These are phyloP conservation scores for Lepidopterella palustris DNA, from an alignment of 495 filamentous ascomycete genomes.

Conservation along the genomic window DNA sequence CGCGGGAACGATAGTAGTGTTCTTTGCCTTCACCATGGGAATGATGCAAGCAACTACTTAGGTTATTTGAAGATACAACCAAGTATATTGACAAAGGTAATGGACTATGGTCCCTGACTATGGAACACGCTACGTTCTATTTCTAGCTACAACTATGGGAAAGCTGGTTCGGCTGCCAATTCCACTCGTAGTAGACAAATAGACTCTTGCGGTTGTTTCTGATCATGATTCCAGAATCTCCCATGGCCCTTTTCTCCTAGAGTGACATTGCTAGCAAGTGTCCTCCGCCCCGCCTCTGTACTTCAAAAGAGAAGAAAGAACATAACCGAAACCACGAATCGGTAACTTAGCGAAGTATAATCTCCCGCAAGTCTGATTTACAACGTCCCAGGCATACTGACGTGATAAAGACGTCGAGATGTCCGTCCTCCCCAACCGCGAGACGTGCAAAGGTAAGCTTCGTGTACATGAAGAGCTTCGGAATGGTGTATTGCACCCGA, in stretches of 20 bases:
- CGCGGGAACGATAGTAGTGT: too few relatives aligned
- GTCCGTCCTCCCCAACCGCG: not conserved
- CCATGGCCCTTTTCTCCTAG: constrained; percentile 18
- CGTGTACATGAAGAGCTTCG: constrained; percentile 9
- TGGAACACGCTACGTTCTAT: too few relatives aligned
- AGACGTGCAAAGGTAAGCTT: constrained; percentile 7
- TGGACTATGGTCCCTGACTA: too few relatives aligned
- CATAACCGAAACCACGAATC: not conserved
- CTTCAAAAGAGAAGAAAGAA: constrained; percentile 4
- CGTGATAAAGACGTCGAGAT: constrained; percentile 22
- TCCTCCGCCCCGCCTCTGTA: constrained; percentile 23
- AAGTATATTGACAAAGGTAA: too few relatives aligned
- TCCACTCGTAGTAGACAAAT: too few relatives aligned
- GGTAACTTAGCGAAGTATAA: not conserved
- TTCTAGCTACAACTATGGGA: too few relatives aligned
- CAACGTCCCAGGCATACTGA: constrained; percentile 20
- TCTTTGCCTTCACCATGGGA: too few relatives aligned
- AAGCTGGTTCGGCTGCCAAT: too few relatives aligned
- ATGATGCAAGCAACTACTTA: too few relatives aligned
- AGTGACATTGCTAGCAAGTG: constrained; percentile 16
- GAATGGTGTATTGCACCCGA: not conserved
- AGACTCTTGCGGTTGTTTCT: constrained; percentile 13
- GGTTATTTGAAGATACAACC: too few relatives aligned
- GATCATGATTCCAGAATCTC: constrained; percentile 25
- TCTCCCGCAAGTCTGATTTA: constrained; percentile 22